These are phyloP conservation scores for Blastobotrys robertii DNA, from an alignment of 805 yeast genomes.

Conservation along the genomic window DNA sequence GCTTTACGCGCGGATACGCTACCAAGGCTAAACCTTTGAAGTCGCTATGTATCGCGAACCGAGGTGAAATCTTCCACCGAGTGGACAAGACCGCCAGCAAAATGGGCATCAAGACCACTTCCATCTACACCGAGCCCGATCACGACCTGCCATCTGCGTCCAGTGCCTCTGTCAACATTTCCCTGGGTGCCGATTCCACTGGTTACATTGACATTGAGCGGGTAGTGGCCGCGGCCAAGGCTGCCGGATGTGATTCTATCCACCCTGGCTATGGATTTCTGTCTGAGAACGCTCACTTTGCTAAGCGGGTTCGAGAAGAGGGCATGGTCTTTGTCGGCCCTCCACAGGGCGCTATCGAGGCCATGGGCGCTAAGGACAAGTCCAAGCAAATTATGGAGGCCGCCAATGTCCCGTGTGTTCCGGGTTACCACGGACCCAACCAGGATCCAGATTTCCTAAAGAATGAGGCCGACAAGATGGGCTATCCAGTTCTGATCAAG, in stretches of 20 bases:
- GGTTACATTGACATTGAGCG: slow-evolving; percentile 35
- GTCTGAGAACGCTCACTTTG: slow-evolving; percentile 34
- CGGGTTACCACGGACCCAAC: slow-evolving; percentile 26
- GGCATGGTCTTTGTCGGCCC: slow-evolving; percentile 28
- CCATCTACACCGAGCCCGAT: slow-evolving; percentile 26
- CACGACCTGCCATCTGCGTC: slow-evolving; percentile 20
- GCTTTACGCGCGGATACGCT: neutral
- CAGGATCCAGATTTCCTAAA: slow-evolving; percentile 22
- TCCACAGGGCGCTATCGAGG: slow-evolving; percentile 25
- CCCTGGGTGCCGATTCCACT: slow-evolving; percentile 18
- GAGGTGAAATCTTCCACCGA: slow-evolving; percentile 42
- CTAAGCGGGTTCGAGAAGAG: slow-evolving; percentile 23
- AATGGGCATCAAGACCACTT: slow-evolving; percentile 25
- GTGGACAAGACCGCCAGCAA: slow-evolving; percentile 21
- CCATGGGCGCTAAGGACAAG: slow-evolving; percentile 27
- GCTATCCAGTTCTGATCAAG: slow-evolving; percentile 47
- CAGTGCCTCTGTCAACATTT: slow-evolving; percentile 14
- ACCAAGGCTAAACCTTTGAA: slow-evolving; percentile 6
- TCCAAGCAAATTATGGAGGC: slow-evolving; percentile 26
- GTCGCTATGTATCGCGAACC: slow-evolving; percentile 40
- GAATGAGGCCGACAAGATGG: slow-evolving; percentile 21
- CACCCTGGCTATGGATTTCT: slow-evolving; percentile 51
- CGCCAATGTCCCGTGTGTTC: slow-evolving; percentile 27
- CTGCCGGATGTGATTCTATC: slow-evolving; percentile 42
- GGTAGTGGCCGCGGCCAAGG: slow-evolving; percentile 40